These are phyloP conservation scores for Blastobotrys persicus DNA, from an alignment of 1,139 yeast species.

Conservation along the genomic window DNA sequence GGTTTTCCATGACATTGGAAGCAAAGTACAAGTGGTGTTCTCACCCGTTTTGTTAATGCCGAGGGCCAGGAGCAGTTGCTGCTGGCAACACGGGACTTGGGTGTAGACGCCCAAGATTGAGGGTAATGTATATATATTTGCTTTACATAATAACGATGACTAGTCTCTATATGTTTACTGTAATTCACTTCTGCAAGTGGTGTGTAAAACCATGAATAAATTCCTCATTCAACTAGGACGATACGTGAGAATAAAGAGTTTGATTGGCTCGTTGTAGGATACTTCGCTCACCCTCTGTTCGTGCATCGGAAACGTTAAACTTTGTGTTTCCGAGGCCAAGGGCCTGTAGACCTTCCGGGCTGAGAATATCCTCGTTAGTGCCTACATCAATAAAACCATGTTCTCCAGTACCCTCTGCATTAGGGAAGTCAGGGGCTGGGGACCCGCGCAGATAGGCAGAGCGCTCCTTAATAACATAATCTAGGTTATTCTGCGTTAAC, in stretches of 20 bases:
- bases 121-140: too few relatives aligned
- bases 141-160: too few relatives aligned
- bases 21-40: too few relatives aligned
- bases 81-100: too few relatives aligned
- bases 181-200: too few relatives aligned
- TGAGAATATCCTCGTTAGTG: conserved; percentile 13
- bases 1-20: too few relatives aligned
- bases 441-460: conserved; percentile 33
- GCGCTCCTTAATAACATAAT: conserved; percentile 34
- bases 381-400: conserved; percentile 20
- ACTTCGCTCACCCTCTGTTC: conserved; percentile 18
- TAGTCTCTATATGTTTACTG: too few relatives aligned
- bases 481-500: conserved; percentile 28
- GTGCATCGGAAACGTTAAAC: conserved; percentile 18
- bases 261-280: conserved; percentile 20
- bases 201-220: too few relatives aligned
- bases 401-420: conserved; percentile 34
- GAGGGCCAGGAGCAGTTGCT: too few relatives aligned
- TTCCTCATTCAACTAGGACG: too few relatives aligned
- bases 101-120: too few relatives aligned
- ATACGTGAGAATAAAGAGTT: conserved; percentile 10
- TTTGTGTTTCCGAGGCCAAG: conserved; percentile 16
- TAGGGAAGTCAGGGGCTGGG: conserved; percentile 42
- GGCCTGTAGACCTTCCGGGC: conserved; percentile 16
- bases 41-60: too few relatives aligned